Percentiles rank a stretch among this genome's conserved stretches.
Conservation (phyloP, 2,329 filamentous ascomycete species). For the Pezicula radicicola region DNA sequence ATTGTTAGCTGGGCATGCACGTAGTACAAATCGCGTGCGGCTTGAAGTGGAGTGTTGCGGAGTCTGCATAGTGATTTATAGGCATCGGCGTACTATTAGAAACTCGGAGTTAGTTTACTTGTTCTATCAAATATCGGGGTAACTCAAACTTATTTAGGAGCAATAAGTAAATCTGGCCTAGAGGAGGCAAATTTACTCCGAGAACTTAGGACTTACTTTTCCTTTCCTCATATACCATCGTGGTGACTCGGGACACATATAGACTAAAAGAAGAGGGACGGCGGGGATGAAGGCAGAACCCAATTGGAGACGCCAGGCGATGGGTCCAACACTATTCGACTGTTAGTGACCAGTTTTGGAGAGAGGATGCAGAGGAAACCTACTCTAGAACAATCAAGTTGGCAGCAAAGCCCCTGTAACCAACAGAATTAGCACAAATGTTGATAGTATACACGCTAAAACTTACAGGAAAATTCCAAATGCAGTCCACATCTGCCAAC, state of each 20-base stretch:
- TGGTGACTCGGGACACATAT: constrained; percentile 62
- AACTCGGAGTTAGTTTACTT: no score
- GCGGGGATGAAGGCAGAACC: constrained; percentile 60
- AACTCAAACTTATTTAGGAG: no score
- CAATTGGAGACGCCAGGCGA: constrained; percentile 61
- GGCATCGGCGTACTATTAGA: constrained; percentile 34
- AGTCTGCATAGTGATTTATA: constrained; percentile 57
- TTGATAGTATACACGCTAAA: background rate
- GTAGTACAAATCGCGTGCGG: constrained; percentile 58
- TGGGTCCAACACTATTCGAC: no score
- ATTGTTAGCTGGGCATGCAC: constrained; percentile 61
- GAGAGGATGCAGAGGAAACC: no score
- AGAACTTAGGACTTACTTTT: constrained; percentile 24
- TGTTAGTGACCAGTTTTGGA: no score
- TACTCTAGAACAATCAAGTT: constrained; percentile 42
- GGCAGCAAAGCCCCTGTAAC: constrained; percentile 20
- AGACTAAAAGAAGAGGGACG: constrained; percentile 58
- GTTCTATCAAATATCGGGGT: no score
- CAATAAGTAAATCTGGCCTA: no score
- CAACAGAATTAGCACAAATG: no score
- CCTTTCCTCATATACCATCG: constrained; percentile 53
- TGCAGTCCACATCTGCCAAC: constrained; percentile 71
- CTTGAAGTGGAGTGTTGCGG: constrained; percentile 38
- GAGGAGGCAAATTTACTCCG: no score
- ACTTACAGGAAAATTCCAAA: constrained; percentile 53